Evolutionary conservation across 2,329 filamentous ascomycete species (phyloP), one percentile per base, ranked within the genome.

Genomic region (Coniochaeta hoffmannii): DNA sequence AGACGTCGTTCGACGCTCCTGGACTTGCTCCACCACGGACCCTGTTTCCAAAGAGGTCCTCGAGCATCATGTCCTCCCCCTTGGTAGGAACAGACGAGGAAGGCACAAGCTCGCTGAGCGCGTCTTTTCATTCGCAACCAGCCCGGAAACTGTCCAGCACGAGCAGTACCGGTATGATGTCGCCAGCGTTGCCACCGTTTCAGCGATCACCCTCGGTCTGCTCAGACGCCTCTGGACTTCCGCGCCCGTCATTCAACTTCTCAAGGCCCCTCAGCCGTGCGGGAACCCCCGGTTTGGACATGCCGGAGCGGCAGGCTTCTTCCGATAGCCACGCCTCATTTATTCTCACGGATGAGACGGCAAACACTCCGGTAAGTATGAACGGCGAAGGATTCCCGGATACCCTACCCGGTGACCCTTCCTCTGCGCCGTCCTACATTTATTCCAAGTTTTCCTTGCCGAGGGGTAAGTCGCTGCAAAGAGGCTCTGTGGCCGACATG

Each of bases 171-270:
- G 75, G 76, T 53, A 73, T 76, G 15, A 71, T 78, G 28, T 76
- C 88, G 24, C 86, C 87, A 1, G 79, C 77, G 53, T 71, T 80
- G 56, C 77, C 81, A 15, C 77, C 83, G 28, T 81, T 86, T 63
- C 82, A 85, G 57, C 82, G 91, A 64, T 96, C 92, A 1, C 90
- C 91, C 1, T 97, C 94, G 0, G 80, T 90, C 35, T 86, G 85
- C 58, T 97, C 93, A 1, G 90, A 96, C 59, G 82, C 83, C 53
- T 96, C 91, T 1, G 79, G 80, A 46, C 66, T 91, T 34, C 83
- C 86, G 12, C 82, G 87, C 15, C 88, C 90, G 1, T 84, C 88
- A 0, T 93, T 95, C 72, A 97, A 99, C 71, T 97, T 97, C 69
- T 97, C 94, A 0, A 82, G 94, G 44, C 94, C 94, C 0, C 73